phyloP scores from a whole-genome alignment of 257 asterid genomes.

The Craterostigma plantagineum region DNA sequence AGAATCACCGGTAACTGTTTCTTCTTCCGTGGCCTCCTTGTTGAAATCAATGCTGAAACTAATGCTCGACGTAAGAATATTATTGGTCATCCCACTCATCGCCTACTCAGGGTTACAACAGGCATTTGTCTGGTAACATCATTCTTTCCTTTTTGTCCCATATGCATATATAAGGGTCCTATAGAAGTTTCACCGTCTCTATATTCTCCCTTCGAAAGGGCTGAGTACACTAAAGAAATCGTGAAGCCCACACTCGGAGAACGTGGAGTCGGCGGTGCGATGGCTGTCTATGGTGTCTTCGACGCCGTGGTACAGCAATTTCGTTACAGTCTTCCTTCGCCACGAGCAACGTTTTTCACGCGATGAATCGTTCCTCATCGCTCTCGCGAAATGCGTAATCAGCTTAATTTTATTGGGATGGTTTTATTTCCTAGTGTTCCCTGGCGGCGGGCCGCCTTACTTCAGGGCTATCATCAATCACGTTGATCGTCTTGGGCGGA shows the following conservation, averaged over 20 bases:
- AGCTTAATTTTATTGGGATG: too few species aligned
- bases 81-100: constrained; percentile 72
- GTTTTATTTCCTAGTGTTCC: constrained; percentile 63
- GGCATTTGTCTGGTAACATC: constrained; percentile 83
- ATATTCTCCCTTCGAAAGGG: constrained; percentile 26
- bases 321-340: too few species aligned
- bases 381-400: too few species aligned
- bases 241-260: constrained; percentile 82
- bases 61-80: constrained; percentile 47
- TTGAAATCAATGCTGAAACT: constrained; percentile 33
- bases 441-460: constrained; percentile 72
- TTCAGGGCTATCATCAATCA: constrained; percentile 59
- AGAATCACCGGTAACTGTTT: constrained; percentile 22
- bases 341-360: too few species aligned
- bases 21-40: constrained; percentile 43
- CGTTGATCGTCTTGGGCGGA: constrained; percentile 60
- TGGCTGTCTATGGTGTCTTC: constrained; percentile 82
- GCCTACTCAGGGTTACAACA: constrained; percentile 91
- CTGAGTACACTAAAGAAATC: constrained; percentile 76
- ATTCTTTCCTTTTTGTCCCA: too few species aligned
- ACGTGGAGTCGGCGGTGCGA: constrained; percentile 89
- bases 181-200: too few species aligned
- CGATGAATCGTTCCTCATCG: too few species aligned
- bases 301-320: constrained; percentile 45
- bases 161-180: too few species aligned